Conservation (phyloP, 1,284 basidiomycete species). For the Rhodotorula mucilaginosa region DNA sequence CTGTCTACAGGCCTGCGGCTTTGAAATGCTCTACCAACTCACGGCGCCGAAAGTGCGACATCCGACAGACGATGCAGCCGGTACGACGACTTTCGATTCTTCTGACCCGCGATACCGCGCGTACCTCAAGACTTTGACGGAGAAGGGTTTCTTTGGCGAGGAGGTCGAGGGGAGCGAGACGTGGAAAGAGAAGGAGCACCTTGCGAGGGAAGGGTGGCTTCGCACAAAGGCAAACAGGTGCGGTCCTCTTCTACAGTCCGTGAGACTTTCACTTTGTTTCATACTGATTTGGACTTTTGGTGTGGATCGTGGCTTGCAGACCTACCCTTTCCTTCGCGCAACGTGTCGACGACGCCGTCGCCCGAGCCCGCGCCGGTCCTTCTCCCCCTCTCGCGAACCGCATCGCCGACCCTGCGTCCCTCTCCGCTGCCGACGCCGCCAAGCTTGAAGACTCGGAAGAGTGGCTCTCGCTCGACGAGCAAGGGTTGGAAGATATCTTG, state of each 20-base stretch:
- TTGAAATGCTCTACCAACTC: conserved; percentile 90
- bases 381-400: neutral
- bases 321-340: conserved; percentile 61
- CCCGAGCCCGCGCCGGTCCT: conserved; percentile 5
- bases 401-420: neutral
- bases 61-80: neutral
- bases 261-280: neutral
- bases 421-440: neutral
- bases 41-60: conserved; percentile 54
- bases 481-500: conserved; percentile 64
- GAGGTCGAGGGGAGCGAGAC: conserved; percentile 70
- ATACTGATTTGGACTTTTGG: conserved; percentile 7
- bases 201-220: conserved; percentile 67
- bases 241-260: neutral
- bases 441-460: conserved; percentile 63
- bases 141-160: conserved; percentile 66
- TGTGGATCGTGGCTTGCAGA: conserved; percentile 1
- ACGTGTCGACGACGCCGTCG: conserved; percentile 65
- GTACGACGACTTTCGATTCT: neutral
- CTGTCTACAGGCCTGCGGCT: conserved; percentile 72
- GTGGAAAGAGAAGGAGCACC: conserved; percentile 70
- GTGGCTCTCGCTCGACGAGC: conserved; percentile 68
- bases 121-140: conserved; percentile 8
- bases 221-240: conserved; percentile 60
- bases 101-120: conserved; percentile 12